These are phyloP conservation scores for Discostella stelligeroides DNA, from an alignment of 108 stramenopile genomes.

Conservation along the genomic window DNA sequence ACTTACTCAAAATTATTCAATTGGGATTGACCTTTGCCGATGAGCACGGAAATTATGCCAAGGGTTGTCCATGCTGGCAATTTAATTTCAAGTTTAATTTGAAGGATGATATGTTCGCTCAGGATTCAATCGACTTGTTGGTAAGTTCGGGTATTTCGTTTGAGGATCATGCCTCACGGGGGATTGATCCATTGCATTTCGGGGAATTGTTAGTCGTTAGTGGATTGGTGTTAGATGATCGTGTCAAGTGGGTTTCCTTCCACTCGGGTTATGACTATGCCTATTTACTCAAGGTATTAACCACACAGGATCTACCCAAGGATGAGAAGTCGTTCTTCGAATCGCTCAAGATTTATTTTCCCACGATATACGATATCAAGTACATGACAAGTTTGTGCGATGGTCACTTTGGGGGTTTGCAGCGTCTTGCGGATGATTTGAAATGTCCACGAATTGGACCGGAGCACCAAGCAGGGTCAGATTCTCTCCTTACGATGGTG, in stretches of 20 bases:
- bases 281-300: slow-evolving; percentile 94
- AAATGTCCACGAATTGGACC: slow-evolving; percentile 94
- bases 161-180: slow-evolving; percentile 88
- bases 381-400: slow-evolving; percentile 93
- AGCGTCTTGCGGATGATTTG: slow-evolving; percentile 91
- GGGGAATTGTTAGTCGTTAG: slow-evolving; percentile 97
- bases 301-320: slow-evolving; percentile 73
- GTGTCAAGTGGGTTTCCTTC: slow-evolving; percentile 97
- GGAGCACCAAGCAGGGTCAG: slow-evolving; percentile 99
- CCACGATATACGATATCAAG: slow-evolving; percentile 98
- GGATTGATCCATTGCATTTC: slow-evolving; percentile 94
- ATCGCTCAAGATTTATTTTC: slow-evolving; percentile 94
- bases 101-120: slow-evolving; percentile 97
- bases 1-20: slow-evolving; percentile 98
- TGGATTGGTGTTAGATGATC: slow-evolving; percentile 94
- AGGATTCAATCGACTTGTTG: slow-evolving; percentile 97
- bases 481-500: slow-evolving; percentile 93
- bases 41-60: slow-evolving; percentile 89
- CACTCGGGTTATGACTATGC: slow-evolving; percentile 99
- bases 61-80: slow-evolving; percentile 97
- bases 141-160: slow-evolving; percentile 95
- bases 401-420: slow-evolving; percentile 94
- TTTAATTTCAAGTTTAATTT: slow-evolving; percentile 98
- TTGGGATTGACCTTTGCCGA: slow-evolving; percentile 95
- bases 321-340: slow-evolving; percentile 94